Evolutionary conservation across 495 filamentous ascomycete genomes (phyloP).

Genomic region (Neurospora sp.): DNA sequence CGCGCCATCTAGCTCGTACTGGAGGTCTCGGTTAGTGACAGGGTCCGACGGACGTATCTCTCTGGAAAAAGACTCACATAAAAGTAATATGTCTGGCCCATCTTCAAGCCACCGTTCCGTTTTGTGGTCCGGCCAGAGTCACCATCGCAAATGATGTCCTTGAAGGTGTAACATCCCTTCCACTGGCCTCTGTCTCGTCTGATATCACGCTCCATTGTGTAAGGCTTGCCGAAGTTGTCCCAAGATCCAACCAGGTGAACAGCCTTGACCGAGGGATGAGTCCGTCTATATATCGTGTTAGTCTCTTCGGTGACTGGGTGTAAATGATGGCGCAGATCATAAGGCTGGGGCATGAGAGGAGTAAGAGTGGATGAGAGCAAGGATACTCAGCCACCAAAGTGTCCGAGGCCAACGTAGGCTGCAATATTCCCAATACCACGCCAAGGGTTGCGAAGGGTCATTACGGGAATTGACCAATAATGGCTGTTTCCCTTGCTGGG

Average conservation of each 20-base stretch:
- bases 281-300: conserved; percentile 40
- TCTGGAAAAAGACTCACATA: conserved; percentile 49
- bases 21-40: conserved; percentile 13
- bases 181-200: conserved; percentile 62
- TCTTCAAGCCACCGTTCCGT: conserved; percentile 71
- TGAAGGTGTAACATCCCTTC: conserved; percentile 76
- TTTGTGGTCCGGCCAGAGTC: conserved; percentile 42
- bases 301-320: not conserved
- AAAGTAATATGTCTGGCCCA: conserved; percentile 92
- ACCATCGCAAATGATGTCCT: conserved; percentile 76
- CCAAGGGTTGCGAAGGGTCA: not conserved
- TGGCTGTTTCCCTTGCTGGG: not conserved
- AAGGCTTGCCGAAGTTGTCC: conserved; percentile 76
- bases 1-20: conserved; percentile 74
- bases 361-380: not conserved
- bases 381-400: not conserved
- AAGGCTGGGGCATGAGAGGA: not conserved
- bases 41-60: not conserved
- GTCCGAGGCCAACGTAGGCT: not conserved
- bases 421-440: not conserved
- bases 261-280: conserved; percentile 52
- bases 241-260: conserved; percentile 83
- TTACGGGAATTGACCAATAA: not conserved
- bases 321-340: not conserved
- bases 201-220: conserved; percentile 68